These are phyloP conservation scores for Moesziomyces sp. DNA, from an alignment of 1,284 basidiomycete genomes.

Conservation along the genomic window DNA sequence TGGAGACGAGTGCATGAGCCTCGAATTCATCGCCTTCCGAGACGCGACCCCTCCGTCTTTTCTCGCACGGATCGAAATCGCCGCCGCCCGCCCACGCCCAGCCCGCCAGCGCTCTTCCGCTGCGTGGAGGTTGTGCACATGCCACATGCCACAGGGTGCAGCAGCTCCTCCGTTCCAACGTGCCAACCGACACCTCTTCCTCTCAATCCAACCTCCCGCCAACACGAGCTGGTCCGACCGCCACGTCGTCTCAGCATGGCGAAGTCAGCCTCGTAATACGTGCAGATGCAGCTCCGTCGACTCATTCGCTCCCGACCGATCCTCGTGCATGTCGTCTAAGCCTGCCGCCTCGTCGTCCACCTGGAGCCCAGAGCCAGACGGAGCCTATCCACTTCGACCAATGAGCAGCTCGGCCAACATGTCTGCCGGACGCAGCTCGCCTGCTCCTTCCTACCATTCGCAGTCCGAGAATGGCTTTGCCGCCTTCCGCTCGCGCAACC, in stretches of 20 bases:
- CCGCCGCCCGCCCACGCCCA: background rate
- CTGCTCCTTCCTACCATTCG: conserved; percentile 37
- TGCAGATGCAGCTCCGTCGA: conserved; percentile 3
- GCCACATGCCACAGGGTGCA: conserved; percentile 6
- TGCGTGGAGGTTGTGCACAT: conserved; percentile 22
- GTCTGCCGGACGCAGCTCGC: conserved; percentile 39
- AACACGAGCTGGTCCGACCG: background rate
- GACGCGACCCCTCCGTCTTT: background rate
- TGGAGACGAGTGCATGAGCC: conserved; percentile 43
- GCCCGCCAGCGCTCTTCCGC: too few species aligned
- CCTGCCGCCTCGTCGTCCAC: conserved; percentile 11
- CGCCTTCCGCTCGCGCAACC: conserved; percentile 39
- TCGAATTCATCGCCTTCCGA: conserved; percentile 17
- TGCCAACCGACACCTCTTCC: conserved; percentile 1
- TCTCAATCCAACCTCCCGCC: background rate
- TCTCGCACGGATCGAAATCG: conserved; percentile 40
- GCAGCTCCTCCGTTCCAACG: background rate
- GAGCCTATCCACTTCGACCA: conserved; percentile 22
- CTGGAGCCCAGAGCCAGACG: conserved; percentile 17
- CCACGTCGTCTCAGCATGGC: conserved; percentile 3
- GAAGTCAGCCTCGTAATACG: background rate
- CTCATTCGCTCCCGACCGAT: conserved; percentile 1
- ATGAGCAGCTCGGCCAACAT: conserved; percentile 17
- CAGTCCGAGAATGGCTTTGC: conserved; percentile 36
- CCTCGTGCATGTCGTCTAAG: conserved; percentile 36